phyloP scores from a whole-genome alignment of 1,284 basidiomycete genomes.

The Chalciporus sp. region DNA sequence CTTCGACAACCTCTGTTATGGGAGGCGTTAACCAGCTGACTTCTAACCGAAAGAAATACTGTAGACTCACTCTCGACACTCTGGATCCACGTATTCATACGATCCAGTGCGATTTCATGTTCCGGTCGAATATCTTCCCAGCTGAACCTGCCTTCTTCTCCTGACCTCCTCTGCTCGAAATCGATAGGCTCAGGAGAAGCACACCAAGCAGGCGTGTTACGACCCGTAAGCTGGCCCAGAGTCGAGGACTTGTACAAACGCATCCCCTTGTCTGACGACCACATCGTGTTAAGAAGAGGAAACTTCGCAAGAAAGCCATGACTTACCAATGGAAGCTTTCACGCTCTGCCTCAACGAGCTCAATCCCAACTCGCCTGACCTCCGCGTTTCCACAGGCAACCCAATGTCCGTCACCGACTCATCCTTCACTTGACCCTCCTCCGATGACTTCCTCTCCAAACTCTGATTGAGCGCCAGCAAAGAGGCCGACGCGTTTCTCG shows the following conservation, averaged over 20 bases:
- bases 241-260: slow-evolving; percentile 55
- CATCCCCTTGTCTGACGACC: slow-evolving; percentile 44
- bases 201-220: slow-evolving; percentile 43
- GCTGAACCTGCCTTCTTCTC: slow-evolving; percentile 36
- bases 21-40: slow-evolving; percentile 7
- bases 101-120: slow-evolving; percentile 52
- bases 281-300: not conserved
- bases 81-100: slow-evolving; percentile 76
- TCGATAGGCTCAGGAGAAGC: slow-evolving; percentile 35
- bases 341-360: slow-evolving; percentile 61
- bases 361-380: slow-evolving; percentile 31
- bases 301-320: not conserved
- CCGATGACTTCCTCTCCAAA: slow-evolving; percentile 10
- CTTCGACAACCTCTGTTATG: slow-evolving; percentile 69
- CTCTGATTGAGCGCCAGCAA: slow-evolving; percentile 15
- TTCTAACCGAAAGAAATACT: not conserved
- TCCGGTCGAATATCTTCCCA: slow-evolving; percentile 38
- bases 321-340: slow-evolving; percentile 68
- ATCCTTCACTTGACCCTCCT: slow-evolving; percentile 7
- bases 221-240: slow-evolving; percentile 44
- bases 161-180: slow-evolving; percentile 36
- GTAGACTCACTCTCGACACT: slow-evolving; percentile 71
- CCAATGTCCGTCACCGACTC: slow-evolving; percentile 24
- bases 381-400: slow-evolving; percentile 25
- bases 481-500: slow-evolving; percentile 27